Conservation (phyloP, 768 basidiomycete genomes). For the Kockovaella imperatae region DNA sequence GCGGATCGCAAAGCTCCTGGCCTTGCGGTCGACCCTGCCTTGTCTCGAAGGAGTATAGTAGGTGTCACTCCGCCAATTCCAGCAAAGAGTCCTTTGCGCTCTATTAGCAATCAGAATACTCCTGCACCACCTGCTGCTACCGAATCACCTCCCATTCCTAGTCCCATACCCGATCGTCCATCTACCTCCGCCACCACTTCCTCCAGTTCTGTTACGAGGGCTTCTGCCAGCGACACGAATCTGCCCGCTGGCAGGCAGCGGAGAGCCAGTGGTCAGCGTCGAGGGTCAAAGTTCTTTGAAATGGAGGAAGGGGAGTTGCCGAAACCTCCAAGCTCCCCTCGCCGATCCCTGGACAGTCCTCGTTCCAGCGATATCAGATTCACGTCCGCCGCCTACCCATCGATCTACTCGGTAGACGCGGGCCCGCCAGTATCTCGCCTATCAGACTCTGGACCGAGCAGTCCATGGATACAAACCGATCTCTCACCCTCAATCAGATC, state of each 20-base stretch:
- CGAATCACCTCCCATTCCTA: background rate
- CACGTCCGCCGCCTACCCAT: background rate
- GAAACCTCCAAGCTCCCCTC: background rate
- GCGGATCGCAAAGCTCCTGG: no score
- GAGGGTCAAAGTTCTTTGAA: background rate
- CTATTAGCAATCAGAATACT: conserved; percentile 9
- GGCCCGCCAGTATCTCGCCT: no score
- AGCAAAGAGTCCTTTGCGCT: conserved; percentile 25
- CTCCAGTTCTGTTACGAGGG: background rate
- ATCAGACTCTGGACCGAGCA: background rate
- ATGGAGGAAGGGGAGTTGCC: background rate
- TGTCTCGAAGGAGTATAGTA: no score
- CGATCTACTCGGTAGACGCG: no score
- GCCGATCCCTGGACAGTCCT: background rate
- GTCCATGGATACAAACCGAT: no score
- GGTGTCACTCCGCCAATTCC: conserved; percentile 38
- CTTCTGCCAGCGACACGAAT: no score
- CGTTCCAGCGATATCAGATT: background rate
- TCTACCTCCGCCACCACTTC: no score
- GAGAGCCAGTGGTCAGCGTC: no score
- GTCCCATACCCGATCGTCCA: no score
- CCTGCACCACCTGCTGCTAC: background rate
- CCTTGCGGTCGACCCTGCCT: no score
- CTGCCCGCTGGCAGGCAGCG: no score
- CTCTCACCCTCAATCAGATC: background rate